Evolutionary conservation across 2,329 filamentous ascomycete genomes (phyloP), one percentile per base, ranked within the genome.

Genomic region (Ceratocystis albifundus): DNA sequence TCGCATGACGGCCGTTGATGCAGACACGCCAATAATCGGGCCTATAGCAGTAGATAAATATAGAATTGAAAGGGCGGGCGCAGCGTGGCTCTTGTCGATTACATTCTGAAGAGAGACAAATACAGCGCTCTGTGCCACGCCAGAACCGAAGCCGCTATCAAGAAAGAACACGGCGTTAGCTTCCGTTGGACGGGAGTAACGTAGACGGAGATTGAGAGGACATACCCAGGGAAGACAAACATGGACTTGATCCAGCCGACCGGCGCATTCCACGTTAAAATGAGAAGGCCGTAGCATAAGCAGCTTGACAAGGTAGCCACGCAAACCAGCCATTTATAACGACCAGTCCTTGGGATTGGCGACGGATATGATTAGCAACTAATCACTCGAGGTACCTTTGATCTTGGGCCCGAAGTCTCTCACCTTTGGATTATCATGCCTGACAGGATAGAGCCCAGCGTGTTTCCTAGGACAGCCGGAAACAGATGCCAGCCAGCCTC

Each of bases 391-490:
- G 8, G 30, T 55, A 22, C 2, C 30, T 3, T 28, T 12, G 17
- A 17, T 12, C 4, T 7, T 22, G 12, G 41, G 2, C 36, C 55
- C 45, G 36, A 48, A 6, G 5, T n/a, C 7, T 69, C 70, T 62
- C 55, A 77, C 75, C 75, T 77, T 50, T 79, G 78, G 70, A 88
- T 87, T 62, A 80, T 76, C 0, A 76, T 70, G 0, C 87, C 87
- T 0, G 84, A 79, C 0, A 85, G 53, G 1, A 90, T 75, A 0
- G 84, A 85, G 0, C 86, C 87, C 0, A 84, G 68, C 0, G 86
- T 82, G 70, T 90, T 89, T 0, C 87, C 87, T 0, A 82, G 74
- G 0, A 90, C 85, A 0, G 87, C 84, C 0, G 87, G 87, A 50
- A 89, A 79, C 0, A 90, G 76, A 70, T 88, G 84, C 0, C 81